Base-by-base conservation (phyloP, 495 filamentous ascomycete species). In the Ascobolus immersus region DNA sequence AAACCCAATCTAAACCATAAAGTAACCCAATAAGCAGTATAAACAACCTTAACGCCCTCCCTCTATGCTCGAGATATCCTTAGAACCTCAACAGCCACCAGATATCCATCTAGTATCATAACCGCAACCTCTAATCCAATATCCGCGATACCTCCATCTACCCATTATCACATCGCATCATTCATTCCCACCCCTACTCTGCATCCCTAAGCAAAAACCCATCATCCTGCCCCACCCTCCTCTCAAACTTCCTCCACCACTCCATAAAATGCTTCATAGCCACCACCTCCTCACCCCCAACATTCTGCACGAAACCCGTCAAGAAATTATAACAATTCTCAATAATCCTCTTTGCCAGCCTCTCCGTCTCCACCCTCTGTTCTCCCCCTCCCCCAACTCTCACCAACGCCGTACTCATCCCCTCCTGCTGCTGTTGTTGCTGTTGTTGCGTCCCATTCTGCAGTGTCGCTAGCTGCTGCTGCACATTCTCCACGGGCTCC, bases 191-290 rank as follows among this genome's bases (percentile, higher is more conserved):
- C n/a, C n/a, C n/a, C n/a, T n/a, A n/a, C n/a, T n/a, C n/a, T n/a
- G n/a, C 73, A 40, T 73, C 75, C 46, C 77, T 65, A 51, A 94
- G 82, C 43, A 99, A 57, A 53, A 94, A 94, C 5, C 65, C 57
- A 2, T 89, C 89, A 58, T 99, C 86, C 36, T 64, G 56, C 48
- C 80, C 71, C 19, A 94, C 61, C 53, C 67, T 73, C 24, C 65
- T 66, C 67, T 99, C 86, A 58, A 99, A 99, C 54, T 91, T 93
- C 32, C 55, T 60, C 86, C 86, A 99, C 86, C 89, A 99, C 34
- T 92, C 81, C 49, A 76, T 70, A 52, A 99, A 94, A 9, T 71
- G 74, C 55, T 72, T 77, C 35, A 99, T 48, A 21, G 89, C 79
- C 15, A 99, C 75, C 9, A 89, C 69, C 49, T 93, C 84, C 32